Evolutionary conservation across 768 basidiomycete genomes (phyloP), one percentile per base, ranked within the genome.

Genomic region (Auricularia sp.): DNA sequence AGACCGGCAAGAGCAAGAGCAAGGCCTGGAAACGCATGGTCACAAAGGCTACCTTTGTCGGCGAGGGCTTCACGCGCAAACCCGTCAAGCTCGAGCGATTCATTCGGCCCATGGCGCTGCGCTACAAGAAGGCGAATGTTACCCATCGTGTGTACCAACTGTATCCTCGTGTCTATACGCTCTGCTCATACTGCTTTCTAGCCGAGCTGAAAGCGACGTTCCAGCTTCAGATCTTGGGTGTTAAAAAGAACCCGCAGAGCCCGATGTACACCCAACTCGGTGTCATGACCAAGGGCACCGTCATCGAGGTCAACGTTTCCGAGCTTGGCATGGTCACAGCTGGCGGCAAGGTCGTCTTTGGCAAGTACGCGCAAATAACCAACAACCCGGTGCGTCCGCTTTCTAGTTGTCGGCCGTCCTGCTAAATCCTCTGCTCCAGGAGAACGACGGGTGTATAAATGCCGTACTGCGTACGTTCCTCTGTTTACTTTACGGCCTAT

Each of bases 21-120:
- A 99, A 98, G 77, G 83, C 90, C 18, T 99, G 97, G 97, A 99
- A 99, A 79, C 86, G 94, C 69, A 98, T 98, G 94, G 91, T 99
- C 66, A 97, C 93, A 64, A 99, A 99, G 77, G 97, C 97, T 36
- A 99, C 97, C 8, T 99, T 98, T 71, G 97, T 99, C 36, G 96
- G 96, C 3, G 94, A 98, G 74, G 89, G 92, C 18, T 99, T 98
- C 75, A 99, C 97, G 16, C 82, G 97, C 66, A 98, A 98, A 75
- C 97, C 97, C 1, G 95, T 98, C 66, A 99, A 99, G 78, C 91
- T 98, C 87, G 97, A 99, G 77, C 82, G 97, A 54, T 99, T 99
- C 75, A 87, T 99, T 65, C 82, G 97, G 66, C 97, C 97, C 3
- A 97, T 97, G 92, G 97, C 95, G 43, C 77, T 99, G 69, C 87